Base-by-base conservation (phyloP, 2,329 filamentous ascomycete genomes). In the Ascochyta fabae region DNA sequence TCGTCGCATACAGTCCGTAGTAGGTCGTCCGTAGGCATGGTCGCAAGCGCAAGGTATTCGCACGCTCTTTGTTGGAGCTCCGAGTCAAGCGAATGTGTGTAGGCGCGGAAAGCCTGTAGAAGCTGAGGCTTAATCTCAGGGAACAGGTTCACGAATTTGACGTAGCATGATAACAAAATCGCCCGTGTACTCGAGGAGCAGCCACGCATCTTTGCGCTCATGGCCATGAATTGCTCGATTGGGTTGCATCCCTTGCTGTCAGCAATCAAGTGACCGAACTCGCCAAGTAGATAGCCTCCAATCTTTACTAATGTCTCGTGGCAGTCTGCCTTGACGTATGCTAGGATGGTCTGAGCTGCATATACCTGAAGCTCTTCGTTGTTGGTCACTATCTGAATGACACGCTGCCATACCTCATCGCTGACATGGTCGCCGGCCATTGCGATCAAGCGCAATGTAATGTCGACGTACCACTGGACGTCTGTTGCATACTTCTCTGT, bases 401-500 rank as follows among this genome's bases (percentile, higher is more conserved):
- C 94, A 67, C 95, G 88, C 75, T 99, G 95, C 95, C 95, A 99
- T 16, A 99, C 95, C 78, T 99, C 95, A 61, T 99, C 96, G 76
- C 94, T 98, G 65, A 99, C 94, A 75, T 99, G 95, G 70, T 99
- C 95, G 64, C 95, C 95, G 3, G 96, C 95, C 86, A 98, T 93
- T 55, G 94, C 92, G 56, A 99, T 93, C 48, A 99, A 84, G 52
- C 94, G 88, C 64, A 99, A 82, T 10, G 95, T 96, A 65, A 98
- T 97, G 73, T 99, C 94, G 60, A 99, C 96, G 75, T 99, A 99
- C 95, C 95, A 99, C 79, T 98, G 94, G 19, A 96, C 91, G 70
- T 99, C 95, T 0, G 93, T 97, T 23, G 95, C 95, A 74, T 99
- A 99, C 74, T 98, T 98, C 75, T 99, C 95, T 0, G 96, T 98